Base-by-base conservation (phyloP, 2,329 filamentous ascomycete genomes). In the Stagonosporopsis tanaceti region DNA sequence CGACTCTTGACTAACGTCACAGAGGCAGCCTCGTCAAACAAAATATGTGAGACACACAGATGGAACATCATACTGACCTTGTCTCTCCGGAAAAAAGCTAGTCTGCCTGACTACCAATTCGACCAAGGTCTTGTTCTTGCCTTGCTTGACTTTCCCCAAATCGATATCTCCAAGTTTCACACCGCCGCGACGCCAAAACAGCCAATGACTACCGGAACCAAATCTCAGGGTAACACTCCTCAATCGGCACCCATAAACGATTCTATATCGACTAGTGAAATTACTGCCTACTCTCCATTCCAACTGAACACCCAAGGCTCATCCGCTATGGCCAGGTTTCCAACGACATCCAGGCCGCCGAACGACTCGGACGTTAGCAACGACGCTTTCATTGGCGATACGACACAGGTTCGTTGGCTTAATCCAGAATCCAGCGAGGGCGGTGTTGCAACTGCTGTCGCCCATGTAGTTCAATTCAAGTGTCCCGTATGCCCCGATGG, bases 391-490 rank as follows among this genome's bases (percentile, higher is more conserved):
- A 34, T 72, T 1, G 61, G 66, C 17, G 50, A 60, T 4, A 74
- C 70, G 2, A 74, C 71, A 1, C 58, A 66, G 3, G 57, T 75
- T 5, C 62, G 69, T 17, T 75, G 70, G 68, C 54, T 24, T 0
- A 44, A 62, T n/a, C 59, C 65, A 2, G 65, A 65, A 6, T 41
- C 51, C 0, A 34, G 15, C 14, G 38, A 25, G 14, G 42, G 56
- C 5, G 57, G 58, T 8, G 57, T 58, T 7, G 52, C 28, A 22
- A 28, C 14, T 42, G 57, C 60, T 6, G 37, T 48, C 1, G 39
- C 53, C 1, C 51, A 52, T 4, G 58, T 72, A 2, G 27, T 71
- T 1, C 53, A 62, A 20, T 59, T 61, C 42, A 59, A 54, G 39
- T 75, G 72, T 44, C 39, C 37, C 2, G 60, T 59, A 6, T 75